A percentile compares a stretch with the other conserved stretches of the same genome.
Conservation (phyloP, 2,329 filamentous ascomycete genomes). For the Trichoderma hamatum region DNA sequence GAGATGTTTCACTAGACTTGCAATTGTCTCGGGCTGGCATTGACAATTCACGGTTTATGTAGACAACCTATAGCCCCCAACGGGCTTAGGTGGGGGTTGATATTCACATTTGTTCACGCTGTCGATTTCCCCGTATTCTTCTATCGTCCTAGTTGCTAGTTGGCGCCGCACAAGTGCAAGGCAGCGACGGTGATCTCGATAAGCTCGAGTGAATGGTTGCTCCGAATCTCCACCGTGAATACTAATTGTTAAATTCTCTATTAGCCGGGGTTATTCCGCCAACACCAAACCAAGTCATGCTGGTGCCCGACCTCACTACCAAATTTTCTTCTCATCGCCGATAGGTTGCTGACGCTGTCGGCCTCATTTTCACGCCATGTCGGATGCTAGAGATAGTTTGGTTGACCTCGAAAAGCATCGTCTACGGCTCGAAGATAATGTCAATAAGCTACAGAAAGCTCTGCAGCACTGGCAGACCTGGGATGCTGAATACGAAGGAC, state of each 20-base stretch:
- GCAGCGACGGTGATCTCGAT: neutral
- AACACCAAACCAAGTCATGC: neutral
- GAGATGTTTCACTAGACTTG: conserved; percentile 25
- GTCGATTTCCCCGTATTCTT: neutral
- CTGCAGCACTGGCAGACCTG: conserved; percentile 87
- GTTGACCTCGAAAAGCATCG: conserved; percentile 75
- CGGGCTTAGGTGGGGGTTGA: neutral
- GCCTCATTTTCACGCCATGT: conserved; percentile 41
- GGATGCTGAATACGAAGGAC: conserved; percentile 87
- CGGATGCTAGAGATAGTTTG: conserved; percentile 54
- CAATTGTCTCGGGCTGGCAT: neutral
- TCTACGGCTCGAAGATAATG: conserved; percentile 72
- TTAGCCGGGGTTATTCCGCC: conserved; percentile 37
- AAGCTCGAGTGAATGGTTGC: neutral
- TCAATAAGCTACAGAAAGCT: conserved; percentile 69
- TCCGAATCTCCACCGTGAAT: neutral
- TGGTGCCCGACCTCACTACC: neutral
- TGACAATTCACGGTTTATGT: conserved; percentile 5
- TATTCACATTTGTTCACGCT: conserved; percentile 6
- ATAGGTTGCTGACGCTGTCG: neutral
- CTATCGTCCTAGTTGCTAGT: neutral
- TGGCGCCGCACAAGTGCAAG: neutral
- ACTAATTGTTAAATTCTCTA: neutral
- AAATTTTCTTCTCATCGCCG: conserved; percentile 23
- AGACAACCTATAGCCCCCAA: neutral